These are phyloP conservation scores for Naganishia antarctica DNA, from an alignment of 768 basidiomycete genomes.

Conservation along the genomic window DNA sequence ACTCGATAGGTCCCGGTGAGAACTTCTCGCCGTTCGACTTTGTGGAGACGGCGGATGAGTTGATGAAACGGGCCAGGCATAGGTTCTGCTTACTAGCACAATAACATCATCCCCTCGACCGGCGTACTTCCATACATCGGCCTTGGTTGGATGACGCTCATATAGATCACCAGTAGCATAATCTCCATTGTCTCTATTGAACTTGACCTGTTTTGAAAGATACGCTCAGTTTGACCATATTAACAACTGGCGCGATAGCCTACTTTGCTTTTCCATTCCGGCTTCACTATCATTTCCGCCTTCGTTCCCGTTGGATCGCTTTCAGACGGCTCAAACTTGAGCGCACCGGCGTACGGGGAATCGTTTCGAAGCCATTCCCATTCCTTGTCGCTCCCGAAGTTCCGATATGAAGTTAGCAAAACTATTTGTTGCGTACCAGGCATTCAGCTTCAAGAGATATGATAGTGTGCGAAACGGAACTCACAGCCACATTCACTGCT, in stretches of 20 bases:
- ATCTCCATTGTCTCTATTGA: conserved; percentile 55
- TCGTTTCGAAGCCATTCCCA: conserved; percentile 57
- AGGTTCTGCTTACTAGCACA: conserved; percentile 36
- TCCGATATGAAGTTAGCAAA: conserved; percentile 53
- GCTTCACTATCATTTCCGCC: conserved; percentile 55
- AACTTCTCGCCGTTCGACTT: conserved; percentile 56
- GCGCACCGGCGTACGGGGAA: conserved; percentile 37
- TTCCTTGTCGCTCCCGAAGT: conserved; percentile 54
- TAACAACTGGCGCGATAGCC: conserved; percentile 10
- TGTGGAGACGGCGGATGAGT: not conserved
- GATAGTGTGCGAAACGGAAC: conserved; percentile 2
- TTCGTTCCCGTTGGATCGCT: conserved; percentile 35
- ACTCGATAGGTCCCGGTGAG: conserved; percentile 57
- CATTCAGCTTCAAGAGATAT: not conserved
- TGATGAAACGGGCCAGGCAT: no score
- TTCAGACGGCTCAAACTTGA: conserved; percentile 44
- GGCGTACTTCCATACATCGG: conserved; percentile 53
- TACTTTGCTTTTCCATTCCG: conserved; percentile 55
- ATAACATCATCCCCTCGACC: conserved; percentile 59
- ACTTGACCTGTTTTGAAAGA: conserved; percentile 41
- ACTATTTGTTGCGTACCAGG: no score
- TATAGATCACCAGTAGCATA: conserved; percentile 60
- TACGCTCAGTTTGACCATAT: not conserved
- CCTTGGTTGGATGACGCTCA: conserved; percentile 51
- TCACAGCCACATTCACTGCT: conserved; percentile 51